phyloP scores from a whole-genome alignment of 1,284 basidiomycete genomes.

The Cutaneotrichosporon daszewskae region DNA sequence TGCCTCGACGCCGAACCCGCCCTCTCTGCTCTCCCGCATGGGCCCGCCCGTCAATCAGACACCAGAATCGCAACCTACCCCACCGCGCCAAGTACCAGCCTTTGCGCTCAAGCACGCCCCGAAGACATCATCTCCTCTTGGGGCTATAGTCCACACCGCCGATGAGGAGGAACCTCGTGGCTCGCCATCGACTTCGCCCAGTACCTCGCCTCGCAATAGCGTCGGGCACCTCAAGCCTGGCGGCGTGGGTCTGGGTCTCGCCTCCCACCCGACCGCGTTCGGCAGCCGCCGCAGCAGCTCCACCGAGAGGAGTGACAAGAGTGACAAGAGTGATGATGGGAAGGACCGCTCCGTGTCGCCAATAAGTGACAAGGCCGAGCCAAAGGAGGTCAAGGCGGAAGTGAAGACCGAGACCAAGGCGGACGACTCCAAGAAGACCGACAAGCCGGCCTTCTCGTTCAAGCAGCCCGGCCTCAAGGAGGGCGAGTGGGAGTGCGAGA shows the following conservation, averaged over 20 bases:
- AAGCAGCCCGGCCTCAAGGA: background rate
- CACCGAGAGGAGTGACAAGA: background rate
- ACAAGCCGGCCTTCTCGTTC: background rate
- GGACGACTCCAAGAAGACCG: slow-evolving; percentile 6
- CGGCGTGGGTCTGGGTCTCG: slow-evolving; percentile 10
- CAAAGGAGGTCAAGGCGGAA: background rate
- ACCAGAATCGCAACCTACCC: too few relatives aligned
- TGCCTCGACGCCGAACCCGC: slow-evolving; percentile 1
- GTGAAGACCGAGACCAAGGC: slow-evolving; percentile 1
- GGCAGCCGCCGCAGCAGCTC: background rate
- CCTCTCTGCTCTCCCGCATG: slow-evolving; percentile 9
- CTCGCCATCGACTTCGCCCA: background rate
- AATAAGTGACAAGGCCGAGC: background rate
- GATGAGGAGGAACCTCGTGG: slow-evolving; percentile 1
- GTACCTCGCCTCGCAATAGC: background rate
- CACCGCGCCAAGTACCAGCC: background rate
- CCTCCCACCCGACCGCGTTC: background rate
- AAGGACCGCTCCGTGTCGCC: background rate
- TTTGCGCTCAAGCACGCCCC: slow-evolving; percentile 33
- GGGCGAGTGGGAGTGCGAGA: slow-evolving; percentile 51
- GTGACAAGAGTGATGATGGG: background rate
- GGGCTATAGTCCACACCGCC: background rate
- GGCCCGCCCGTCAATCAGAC: slow-evolving; percentile 7
- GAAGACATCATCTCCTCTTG: slow-evolving; percentile 37
- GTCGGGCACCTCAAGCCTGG: background rate